A percentile compares a stretch with the other conserved stretches of the same genome.
Conservation (phyloP, 768 basidiomycete species). For the Pisolithus microcarpus region DNA sequence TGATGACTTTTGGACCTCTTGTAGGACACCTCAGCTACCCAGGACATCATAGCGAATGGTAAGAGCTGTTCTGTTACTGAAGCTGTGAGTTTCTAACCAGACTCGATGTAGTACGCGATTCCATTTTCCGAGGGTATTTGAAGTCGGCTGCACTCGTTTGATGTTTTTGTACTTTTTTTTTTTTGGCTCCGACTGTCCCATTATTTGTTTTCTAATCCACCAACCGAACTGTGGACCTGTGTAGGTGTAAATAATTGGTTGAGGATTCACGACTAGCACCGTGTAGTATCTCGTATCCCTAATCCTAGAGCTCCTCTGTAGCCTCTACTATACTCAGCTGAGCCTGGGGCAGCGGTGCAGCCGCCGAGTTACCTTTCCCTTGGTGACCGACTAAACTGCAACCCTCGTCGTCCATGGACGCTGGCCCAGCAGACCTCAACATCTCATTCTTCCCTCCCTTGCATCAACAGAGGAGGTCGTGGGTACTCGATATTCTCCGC, state of each 20-base stretch:
- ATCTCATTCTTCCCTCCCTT: slow-evolving; percentile 67
- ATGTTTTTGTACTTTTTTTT: slow-evolving; percentile 13
- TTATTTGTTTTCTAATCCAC: too few species aligned
- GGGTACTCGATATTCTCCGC: slow-evolving; percentile 60
- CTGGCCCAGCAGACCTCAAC: slow-evolving; percentile 22
- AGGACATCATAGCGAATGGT: slow-evolving; percentile 80
- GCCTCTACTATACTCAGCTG: not conserved
- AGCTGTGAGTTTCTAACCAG: slow-evolving; percentile 4
- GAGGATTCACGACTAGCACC: too few species aligned
- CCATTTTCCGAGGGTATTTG: slow-evolving; percentile 68
- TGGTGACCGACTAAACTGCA: not conserved
- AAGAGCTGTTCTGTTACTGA: slow-evolving; percentile 15
- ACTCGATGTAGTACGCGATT: slow-evolving; percentile 51
- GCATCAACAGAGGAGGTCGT: slow-evolving; percentile 59
- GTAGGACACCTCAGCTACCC: slow-evolving; percentile 78
- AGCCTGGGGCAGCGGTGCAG: not conserved
- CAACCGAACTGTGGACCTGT: too few species aligned
- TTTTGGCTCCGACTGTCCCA: too few species aligned
- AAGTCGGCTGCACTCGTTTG: slow-evolving; percentile 65
- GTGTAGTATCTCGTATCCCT: too few species aligned
- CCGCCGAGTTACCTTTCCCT: too few species aligned
- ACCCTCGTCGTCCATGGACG: slow-evolving; percentile 14
- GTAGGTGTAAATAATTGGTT: too few species aligned
- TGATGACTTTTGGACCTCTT: slow-evolving; percentile 5
- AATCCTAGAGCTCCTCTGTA: not conserved